phyloP scores from a whole-genome alignment of 2,329 filamentous ascomycete species.

The Endoconidiophora laricicola region DNA sequence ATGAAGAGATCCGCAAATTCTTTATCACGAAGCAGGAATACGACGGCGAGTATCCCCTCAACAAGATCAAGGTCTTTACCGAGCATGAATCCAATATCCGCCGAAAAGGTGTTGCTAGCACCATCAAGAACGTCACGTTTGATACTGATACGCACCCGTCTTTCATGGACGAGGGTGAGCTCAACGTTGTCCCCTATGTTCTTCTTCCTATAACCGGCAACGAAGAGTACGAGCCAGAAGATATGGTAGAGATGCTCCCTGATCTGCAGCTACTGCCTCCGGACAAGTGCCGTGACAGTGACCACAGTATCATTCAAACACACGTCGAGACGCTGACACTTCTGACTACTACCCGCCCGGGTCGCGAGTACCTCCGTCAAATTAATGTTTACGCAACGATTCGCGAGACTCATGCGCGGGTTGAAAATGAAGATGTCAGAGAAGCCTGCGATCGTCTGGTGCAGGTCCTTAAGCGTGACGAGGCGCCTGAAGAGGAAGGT shows the following conservation, averaged over 20 bases:
- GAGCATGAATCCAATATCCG: slow-evolving; percentile 72
- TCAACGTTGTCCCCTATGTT: slow-evolving; percentile 76
- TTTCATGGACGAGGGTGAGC: slow-evolving; percentile 53
- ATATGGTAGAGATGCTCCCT: slow-evolving; percentile 70
- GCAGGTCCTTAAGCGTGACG: slow-evolving; percentile 72
- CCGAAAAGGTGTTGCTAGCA: slow-evolving; percentile 84
- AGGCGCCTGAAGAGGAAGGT: slow-evolving; percentile 35
- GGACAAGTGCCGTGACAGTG: slow-evolving; percentile 72
- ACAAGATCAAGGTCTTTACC: slow-evolving; percentile 87
- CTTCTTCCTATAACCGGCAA: slow-evolving; percentile 73
- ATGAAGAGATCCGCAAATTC: slow-evolving; percentile 56
- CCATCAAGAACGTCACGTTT: slow-evolving; percentile 88
- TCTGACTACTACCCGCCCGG: slow-evolving; percentile 60
- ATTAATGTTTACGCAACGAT: slow-evolving; percentile 81
- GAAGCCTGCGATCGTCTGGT: slow-evolving; percentile 82
- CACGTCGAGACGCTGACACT: slow-evolving; percentile 81
- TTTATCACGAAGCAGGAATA: slow-evolving; percentile 59
- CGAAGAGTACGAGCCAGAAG: slow-evolving; percentile 78
- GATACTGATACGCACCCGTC: slow-evolving; percentile 55
- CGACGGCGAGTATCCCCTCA: slow-evolving; percentile 71
- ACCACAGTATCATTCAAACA: slow-evolving; percentile 61
- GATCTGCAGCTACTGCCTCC: slow-evolving; percentile 80
- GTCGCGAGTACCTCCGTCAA: slow-evolving; percentile 55
- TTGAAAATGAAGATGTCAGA: slow-evolving; percentile 61
- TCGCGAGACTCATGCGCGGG: slow-evolving; percentile 64